Evolutionary conservation across 192 early-diverging fungal genomes (phyloP).

Genomic region (Haplosporangium gracile): DNA sequence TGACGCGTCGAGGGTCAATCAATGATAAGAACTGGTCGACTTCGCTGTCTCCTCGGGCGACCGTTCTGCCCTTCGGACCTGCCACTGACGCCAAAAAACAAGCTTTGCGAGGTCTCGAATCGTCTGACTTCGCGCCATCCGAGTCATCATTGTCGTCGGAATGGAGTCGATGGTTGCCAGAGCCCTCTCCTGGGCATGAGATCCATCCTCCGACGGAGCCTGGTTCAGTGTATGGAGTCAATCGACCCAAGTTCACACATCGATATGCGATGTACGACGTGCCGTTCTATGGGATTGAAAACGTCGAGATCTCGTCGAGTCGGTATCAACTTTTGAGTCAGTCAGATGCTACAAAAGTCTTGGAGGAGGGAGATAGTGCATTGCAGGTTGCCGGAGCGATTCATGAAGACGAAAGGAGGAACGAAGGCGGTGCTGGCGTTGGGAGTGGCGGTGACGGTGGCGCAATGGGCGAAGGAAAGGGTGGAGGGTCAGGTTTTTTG

Average conservation of each 20-base stretch:
- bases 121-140: no score
- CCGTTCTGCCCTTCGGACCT: neutral
- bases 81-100: neutral
- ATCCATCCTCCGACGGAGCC: neutral
- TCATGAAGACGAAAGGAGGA: no score
- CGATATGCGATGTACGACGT: neutral
- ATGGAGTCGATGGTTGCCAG: neutral
- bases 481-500: neutral
- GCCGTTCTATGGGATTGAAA: slow-evolving; percentile 36
- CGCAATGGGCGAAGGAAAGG: no score
- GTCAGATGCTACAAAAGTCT: neutral
- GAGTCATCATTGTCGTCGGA: neutral
- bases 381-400: no score
- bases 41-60: neutral
- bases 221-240: neutral
- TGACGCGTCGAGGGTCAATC: neutral
- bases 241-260: neutral
- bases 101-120: neutral
- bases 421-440: neutral
- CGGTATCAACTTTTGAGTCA: neutral
- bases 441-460: neutral
- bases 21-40: neutral
- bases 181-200: slow-evolving; percentile 3
- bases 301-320: slow-evolving; percentile 9
- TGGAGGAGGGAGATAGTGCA: neutral